Evolutionary conservation across 2,329 filamentous ascomycete genomes (phyloP), one percentile per base, ranked within the genome.

Genomic region (Diplodia seriata): DNA sequence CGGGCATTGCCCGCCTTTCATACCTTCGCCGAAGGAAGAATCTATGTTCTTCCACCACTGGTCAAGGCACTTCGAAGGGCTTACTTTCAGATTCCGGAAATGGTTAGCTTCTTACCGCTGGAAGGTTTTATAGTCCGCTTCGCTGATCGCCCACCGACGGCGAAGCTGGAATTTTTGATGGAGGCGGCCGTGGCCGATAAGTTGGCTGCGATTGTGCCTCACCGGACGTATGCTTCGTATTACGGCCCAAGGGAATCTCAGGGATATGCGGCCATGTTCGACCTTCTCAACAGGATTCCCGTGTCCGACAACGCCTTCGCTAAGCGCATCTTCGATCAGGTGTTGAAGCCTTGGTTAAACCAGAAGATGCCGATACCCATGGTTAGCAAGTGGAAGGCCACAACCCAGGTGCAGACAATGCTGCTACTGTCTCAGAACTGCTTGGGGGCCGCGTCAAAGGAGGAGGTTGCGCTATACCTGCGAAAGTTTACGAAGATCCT

Each of bases 381-480:
- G 43, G 80, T 83, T 49, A 80, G 76, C 68, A 79, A 80, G 56
- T 85, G 81, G 81, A 85, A 85, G 70, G 77, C 79, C n/a, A 78
- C 79, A 0, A 69, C 82, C n/a, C 83, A 85, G 68, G 73, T 84
- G 11, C 82, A 85, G 66, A 75, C 79, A 20, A 78, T 84, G 73
- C 72, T 85, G 1, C 67, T 84, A 0, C 76, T 83, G 18, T 72
- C 73, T 8, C 80, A 84, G 66, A 76, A 77, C 36, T 77, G 76
- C 40, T 68, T 81, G 1, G 51, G 51, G 9, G 70, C 74, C 8
- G 36, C 51, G 31, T n/a, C 57, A 51, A 67, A 69, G 40, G 67
- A 66, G 0, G 71, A 80, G 23, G 75, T 74, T 1, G 72, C 75
- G 18, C 26, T 68, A 1, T 77, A 82, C 55, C 71, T 83, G 15